These are phyloP conservation scores for Wilhelminamyces savonicus DNA, from an alignment of 805 yeast genomes.

Conservation along the genomic window DNA sequence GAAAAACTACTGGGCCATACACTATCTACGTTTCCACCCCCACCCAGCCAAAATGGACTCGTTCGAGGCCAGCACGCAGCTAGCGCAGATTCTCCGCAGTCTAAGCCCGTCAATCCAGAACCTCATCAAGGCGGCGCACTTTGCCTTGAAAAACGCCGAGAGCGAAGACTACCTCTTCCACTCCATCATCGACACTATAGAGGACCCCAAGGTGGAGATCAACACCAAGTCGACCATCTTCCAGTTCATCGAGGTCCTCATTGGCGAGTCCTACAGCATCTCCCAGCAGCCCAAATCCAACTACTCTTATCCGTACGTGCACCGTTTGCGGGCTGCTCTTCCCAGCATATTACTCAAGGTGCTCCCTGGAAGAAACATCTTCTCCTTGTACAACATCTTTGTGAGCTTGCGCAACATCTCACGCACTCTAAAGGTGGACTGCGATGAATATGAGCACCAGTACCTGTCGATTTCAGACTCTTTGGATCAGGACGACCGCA, in stretches of 20 bases:
- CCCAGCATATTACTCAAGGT: slow-evolving; percentile 29
- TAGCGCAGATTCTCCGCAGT: slow-evolving; percentile 56
- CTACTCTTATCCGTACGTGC: slow-evolving; percentile 33
- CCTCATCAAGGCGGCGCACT: slow-evolving; percentile 47
- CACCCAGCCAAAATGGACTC: slow-evolving; percentile 82
- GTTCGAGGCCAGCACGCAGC: slow-evolving; percentile 76
- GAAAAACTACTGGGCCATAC: background rate
- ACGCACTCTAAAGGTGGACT: slow-evolving; percentile 26
- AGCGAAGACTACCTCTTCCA: slow-evolving; percentile 65
- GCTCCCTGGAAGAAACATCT: slow-evolving; percentile 29
- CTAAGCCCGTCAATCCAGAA: slow-evolving; percentile 58
- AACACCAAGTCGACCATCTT: slow-evolving; percentile 62
- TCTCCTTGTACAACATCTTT: slow-evolving; percentile 32
- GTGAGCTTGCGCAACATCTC: slow-evolving; percentile 31
- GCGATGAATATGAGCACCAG: slow-evolving; percentile 14
- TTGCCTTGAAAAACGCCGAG: slow-evolving; percentile 51
- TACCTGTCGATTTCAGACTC: slow-evolving; percentile 23
- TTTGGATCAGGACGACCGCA: slow-evolving; percentile 30
- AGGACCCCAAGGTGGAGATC: slow-evolving; percentile 41
- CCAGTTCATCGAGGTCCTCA: slow-evolving; percentile 62
- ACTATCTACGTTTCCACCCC: too few species aligned
- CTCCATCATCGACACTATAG: slow-evolving; percentile 56
- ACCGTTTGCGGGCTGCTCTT: slow-evolving; percentile 22
- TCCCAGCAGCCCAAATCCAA: slow-evolving; percentile 29
- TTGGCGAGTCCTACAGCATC: slow-evolving; percentile 29